Percentiles rank a stretch among this genome's conserved stretches.
These are phyloP conservation scores for Tetrahymena elliotti DNA, from an alignment of 73 alveolate species.

Conservation along the genomic window DNA sequence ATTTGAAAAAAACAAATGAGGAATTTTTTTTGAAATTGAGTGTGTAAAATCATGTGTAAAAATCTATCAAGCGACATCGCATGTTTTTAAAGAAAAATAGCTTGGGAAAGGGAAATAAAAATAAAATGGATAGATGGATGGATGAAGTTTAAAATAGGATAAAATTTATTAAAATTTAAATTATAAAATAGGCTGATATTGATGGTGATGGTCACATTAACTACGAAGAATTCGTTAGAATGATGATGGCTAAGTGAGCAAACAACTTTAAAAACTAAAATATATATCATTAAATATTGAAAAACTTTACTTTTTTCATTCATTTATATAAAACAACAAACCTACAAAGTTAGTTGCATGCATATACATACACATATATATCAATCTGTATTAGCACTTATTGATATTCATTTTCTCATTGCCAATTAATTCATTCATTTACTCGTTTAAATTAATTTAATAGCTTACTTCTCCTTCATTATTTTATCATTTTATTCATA, in stretches of 20 bases:
- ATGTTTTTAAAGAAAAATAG: too few species aligned
- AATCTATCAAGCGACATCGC: too few species aligned
- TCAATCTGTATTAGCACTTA: not conserved
- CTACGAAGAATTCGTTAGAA: constrained; percentile 83
- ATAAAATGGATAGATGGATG: too few species aligned
- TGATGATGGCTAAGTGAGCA: constrained; percentile 84
- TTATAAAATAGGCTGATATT: constrained; percentile 64
- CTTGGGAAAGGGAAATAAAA: too few species aligned
- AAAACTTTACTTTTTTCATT: not conserved
- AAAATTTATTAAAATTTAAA: too few species aligned
- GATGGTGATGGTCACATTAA: constrained; percentile 89
- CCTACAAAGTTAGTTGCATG: not conserved
- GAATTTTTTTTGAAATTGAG: too few species aligned
- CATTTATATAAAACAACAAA: not conserved
- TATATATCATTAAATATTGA: not conserved
- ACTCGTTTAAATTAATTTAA: not conserved
- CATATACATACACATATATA: not conserved
- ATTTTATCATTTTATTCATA: not conserved
- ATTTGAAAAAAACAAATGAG: too few species aligned
- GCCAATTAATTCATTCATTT: not conserved
- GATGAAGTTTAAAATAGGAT: too few species aligned
- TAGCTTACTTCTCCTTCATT: not conserved
- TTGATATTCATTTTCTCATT: not conserved
- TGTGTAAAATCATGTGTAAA: too few species aligned
- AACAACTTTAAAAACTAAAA: not conserved